Evolutionary conservation across 306 rosid species (phyloP).

Genomic region (Lathyrus tuberosus): DNA sequence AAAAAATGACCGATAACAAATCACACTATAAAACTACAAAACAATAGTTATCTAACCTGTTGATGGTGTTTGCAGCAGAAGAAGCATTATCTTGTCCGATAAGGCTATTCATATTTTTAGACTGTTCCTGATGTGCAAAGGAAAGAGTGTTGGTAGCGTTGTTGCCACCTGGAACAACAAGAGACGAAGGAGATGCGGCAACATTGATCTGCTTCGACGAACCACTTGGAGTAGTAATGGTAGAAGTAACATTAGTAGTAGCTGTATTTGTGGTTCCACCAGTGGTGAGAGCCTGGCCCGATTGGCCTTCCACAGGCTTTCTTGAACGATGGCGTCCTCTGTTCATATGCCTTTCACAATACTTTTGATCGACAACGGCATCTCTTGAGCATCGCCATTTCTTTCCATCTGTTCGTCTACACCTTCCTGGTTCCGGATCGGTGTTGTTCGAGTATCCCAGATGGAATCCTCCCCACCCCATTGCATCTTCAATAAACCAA

Average conservation of each 20-base stretch:
- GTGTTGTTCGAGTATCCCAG: slow-evolving; percentile 85
- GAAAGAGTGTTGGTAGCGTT: slow-evolving; percentile 49
- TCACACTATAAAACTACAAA: slow-evolving; percentile 20
- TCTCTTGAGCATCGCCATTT: slow-evolving; percentile 99
- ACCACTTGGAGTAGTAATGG: slow-evolving; percentile 31
- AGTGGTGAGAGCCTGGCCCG: slow-evolving; percentile 67
- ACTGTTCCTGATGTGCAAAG: slow-evolving; percentile 54
- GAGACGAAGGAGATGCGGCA: slow-evolving; percentile 41
- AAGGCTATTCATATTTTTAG: slow-evolving; percentile 54
- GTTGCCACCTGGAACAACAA: slow-evolving; percentile 43
- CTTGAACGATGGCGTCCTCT: slow-evolving; percentile 99
- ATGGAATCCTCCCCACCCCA: slow-evolving; percentile 94
- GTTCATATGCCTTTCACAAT: slow-evolving; percentile 93
- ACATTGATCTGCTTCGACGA: slow-evolving; percentile 43
- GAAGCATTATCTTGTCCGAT: slow-evolving; percentile 55
- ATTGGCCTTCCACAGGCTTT: slow-evolving; percentile 99
- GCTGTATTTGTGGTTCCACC: slow-evolving; percentile 32
- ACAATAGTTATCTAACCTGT: slow-evolving; percentile 48
- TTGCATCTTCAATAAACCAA: slow-evolving; percentile 37
- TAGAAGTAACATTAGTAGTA: neutral
- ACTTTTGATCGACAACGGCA: slow-evolving; percentile 90
- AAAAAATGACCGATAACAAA: neutral
- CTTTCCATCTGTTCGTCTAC: slow-evolving; percentile 99
- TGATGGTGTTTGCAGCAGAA: slow-evolving; percentile 53
- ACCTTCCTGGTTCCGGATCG: slow-evolving; percentile 99